Percentiles rank a stretch among this genome's conserved stretches.
These are phyloP conservation scores for Suhomyces canberraensis DNA, from an alignment of 805 yeast species.

Conservation along the genomic window DNA sequence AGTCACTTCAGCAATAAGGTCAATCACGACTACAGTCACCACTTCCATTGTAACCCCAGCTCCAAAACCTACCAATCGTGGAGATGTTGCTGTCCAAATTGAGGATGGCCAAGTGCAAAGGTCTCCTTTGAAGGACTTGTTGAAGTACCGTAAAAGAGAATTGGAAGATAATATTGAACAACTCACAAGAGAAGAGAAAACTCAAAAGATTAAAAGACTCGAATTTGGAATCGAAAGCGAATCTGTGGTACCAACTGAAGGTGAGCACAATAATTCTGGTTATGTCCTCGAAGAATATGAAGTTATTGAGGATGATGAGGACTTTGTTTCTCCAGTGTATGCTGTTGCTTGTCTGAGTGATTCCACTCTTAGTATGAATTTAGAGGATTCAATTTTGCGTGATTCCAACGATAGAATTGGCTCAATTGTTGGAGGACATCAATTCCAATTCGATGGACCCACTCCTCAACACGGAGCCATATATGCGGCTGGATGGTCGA, in stretches of 20 bases:
- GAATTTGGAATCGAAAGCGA: not conserved
- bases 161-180: too few relatives aligned
- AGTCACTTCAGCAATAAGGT: slow-evolving; percentile 3
- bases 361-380: slow-evolving; percentile 26
- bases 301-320: too few relatives aligned
- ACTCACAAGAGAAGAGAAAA: not conserved
- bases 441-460: slow-evolving; percentile 43
- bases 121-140: too few relatives aligned
- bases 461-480: slow-evolving; percentile 37
- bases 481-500: slow-evolving; percentile 40
- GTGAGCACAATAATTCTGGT: not conserved
- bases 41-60: slow-evolving; percentile 17
- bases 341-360: too few relatives aligned
- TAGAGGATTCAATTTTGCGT: slow-evolving; percentile 28
- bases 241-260: not conserved
- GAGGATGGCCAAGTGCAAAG: slow-evolving; percentile 31
- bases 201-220: too few relatives aligned
- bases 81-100: slow-evolving; percentile 21
- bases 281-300: too few relatives aligned
- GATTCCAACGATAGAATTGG: slow-evolving; percentile 35
- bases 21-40: slow-evolving; percentile 7
- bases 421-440: slow-evolving; percentile 35
- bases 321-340: too few relatives aligned
- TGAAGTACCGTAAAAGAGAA: too few relatives aligned
- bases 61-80: slow-evolving; percentile 21